phyloP scores from a whole-genome alignment of 257 asterid species.

The Primulina tabacum region DNA sequence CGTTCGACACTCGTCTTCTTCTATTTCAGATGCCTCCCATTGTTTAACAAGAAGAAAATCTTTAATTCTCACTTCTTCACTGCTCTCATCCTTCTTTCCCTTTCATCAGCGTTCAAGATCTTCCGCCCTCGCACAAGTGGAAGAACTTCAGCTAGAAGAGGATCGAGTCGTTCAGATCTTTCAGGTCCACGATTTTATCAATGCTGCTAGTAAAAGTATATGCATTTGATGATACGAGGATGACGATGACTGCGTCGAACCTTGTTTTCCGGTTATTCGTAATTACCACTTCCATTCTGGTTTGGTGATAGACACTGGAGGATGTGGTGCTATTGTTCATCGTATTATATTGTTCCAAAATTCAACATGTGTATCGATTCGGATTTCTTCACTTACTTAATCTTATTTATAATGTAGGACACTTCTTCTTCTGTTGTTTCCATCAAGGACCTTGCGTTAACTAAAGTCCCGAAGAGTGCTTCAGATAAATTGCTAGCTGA shows the following conservation, averaged over 20 bases:
- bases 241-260: background rate
- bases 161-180: slow-evolving; percentile 53
- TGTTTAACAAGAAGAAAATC: slow-evolving; percentile 45
- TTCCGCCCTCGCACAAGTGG: slow-evolving; percentile 41
- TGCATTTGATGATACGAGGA: background rate
- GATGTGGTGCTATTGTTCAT: background rate
- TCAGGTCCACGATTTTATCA: slow-evolving; percentile 41
- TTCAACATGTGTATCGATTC: background rate
- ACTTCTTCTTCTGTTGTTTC: slow-evolving; percentile 69
- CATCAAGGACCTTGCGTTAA: slow-evolving; percentile 60
- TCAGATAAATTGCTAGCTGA: slow-evolving; percentile 31
- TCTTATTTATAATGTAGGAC: slow-evolving; percentile 40
- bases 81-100: slow-evolving; percentile 40
- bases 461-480: slow-evolving; percentile 42
- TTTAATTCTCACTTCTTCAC: slow-evolving; percentile 48
- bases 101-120: slow-evolving; percentile 25
- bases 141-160: slow-evolving; percentile 54
- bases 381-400: background rate
- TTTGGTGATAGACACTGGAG: background rate
- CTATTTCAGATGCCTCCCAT: slow-evolving; percentile 20
- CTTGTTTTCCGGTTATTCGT: background rate
- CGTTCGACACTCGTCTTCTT: slow-evolving; percentile 21
- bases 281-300: background rate
- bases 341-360: background rate
- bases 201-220: too few relatives aligned